These are phyloP conservation scores for Lomentospora prolificans DNA, from an alignment of 2,329 filamentous ascomycete genomes.

Conservation along the genomic window DNA sequence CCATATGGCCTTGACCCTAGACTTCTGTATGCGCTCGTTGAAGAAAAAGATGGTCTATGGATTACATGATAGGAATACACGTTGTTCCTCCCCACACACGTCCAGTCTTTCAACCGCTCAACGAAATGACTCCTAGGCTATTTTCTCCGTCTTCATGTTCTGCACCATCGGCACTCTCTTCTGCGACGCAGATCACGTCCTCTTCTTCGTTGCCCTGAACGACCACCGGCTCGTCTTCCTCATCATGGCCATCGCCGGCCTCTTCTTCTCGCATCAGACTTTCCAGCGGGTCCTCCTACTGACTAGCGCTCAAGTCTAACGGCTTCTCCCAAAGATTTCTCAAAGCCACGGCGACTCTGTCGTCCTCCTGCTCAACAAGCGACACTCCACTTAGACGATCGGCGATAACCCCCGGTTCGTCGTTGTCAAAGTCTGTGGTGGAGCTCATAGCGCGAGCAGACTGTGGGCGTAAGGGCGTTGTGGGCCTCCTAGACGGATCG, in stretches of 20 bases:
- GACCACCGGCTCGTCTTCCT: background rate
- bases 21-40: too few species aligned
- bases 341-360: constrained; percentile 40
- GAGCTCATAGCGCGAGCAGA: background rate
- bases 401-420: constrained; percentile 13
- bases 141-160: too few species aligned
- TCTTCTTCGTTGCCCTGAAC: too few species aligned
- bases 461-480: constrained; percentile 28
- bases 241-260: background rate
- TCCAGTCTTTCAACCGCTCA: too few species aligned
- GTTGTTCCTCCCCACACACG: too few species aligned
- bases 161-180: too few species aligned
- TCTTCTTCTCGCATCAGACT: background rate
- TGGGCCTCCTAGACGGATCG: background rate
- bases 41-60: too few species aligned
- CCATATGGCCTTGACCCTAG: too few species aligned
- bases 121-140: too few species aligned
- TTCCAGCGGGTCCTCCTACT: constrained; percentile 15
- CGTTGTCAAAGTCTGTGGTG: constrained; percentile 32
- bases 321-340: constrained; percentile 54
- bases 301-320: constrained; percentile 46
- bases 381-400: constrained; percentile 26
- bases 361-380: constrained; percentile 29
- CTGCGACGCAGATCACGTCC: too few species aligned
- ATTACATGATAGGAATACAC: too few species aligned